Percentiles rank a stretch among this genome's conserved stretches.
Evolutionary conservation across 2,329 filamentous ascomycete species (phyloP).

Genomic region (Colletotrichum sp.): DNA sequence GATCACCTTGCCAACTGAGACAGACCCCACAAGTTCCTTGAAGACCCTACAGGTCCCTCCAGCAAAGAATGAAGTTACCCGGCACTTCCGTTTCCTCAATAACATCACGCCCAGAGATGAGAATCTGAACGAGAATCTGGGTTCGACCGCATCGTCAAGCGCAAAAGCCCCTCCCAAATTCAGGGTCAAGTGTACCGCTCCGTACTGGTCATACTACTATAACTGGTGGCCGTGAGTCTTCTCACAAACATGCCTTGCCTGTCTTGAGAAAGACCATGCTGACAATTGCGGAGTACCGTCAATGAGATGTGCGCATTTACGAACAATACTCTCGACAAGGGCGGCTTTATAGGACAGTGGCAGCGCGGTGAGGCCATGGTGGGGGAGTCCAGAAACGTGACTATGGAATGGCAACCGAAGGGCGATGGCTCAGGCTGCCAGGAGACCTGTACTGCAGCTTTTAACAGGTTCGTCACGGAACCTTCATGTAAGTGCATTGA

Average conservation of each 20-base stretch:
- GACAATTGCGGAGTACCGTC: neutral
- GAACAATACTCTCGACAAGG: neutral
- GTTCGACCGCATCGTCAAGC: neutral
- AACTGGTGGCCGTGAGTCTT: constrained; percentile 1
- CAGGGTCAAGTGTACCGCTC: neutral
- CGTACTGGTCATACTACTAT: neutral
- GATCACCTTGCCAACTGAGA: neutral
- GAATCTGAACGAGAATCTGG: neutral
- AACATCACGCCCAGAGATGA: neutral
- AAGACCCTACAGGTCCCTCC: neutral
- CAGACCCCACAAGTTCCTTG: neutral
- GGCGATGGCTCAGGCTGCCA: neutral
- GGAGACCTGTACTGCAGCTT: neutral
- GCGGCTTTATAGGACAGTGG: neutral
- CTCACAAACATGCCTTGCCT: neutral
- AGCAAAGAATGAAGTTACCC: neutral
- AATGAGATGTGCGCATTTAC: neutral
- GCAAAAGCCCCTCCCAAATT: neutral
- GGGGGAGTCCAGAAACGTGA: neutral
- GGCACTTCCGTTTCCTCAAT: neutral
- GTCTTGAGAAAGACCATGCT: neutral
- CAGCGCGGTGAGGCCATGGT: neutral
- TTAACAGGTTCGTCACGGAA: neutral
- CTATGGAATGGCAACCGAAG: neutral
- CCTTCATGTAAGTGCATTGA: neutral